Evolutionary conservation across 768 basidiomycete species (phyloP).

Genomic region (Suillus subalutaceus): DNA sequence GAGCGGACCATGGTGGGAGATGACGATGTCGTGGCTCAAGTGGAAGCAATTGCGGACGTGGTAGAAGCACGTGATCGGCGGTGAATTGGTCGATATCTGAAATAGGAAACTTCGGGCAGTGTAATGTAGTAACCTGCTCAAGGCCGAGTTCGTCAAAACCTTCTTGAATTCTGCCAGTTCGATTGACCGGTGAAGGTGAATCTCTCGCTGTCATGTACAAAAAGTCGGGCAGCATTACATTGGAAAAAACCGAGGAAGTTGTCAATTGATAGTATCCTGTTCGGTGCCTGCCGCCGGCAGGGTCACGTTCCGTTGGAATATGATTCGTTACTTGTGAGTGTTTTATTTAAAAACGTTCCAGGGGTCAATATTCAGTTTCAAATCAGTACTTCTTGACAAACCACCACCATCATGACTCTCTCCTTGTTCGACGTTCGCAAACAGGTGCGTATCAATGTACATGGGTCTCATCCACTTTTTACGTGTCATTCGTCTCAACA

Average conservation of each 20-base stretch:
- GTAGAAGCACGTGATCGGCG: constrained; percentile 12
- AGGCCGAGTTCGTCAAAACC: not conserved
- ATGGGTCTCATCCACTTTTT: not conserved
- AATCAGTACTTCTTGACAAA: not conserved
- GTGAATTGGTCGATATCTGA: not conserved
- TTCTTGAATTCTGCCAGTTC: not conserved
- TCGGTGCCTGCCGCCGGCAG: constrained; percentile 1
- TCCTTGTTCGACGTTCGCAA: constrained; percentile 67
- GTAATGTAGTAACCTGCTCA: not conserved
- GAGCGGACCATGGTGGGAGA: constrained; percentile 72
- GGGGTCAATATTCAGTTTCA: not conserved
- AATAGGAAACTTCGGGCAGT: constrained; percentile 7
- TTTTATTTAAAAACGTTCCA: not conserved
- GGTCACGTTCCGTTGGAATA: not conserved
- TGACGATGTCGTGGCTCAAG: constrained; percentile 5
- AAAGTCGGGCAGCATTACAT: not conserved
- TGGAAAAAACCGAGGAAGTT: not conserved
- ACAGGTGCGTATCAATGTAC: constrained; percentile 48
- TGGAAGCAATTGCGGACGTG: not conserved
- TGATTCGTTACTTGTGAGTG: constrained; percentile 4
- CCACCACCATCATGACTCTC: constrained; percentile 32
- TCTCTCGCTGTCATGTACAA: not conserved
- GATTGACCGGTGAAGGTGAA: constrained; percentile 1
- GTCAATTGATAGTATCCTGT: not conserved
- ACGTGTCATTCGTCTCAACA: constrained; percentile 32